Percentiles rank a stretch among this genome's conserved stretches.
phyloP scores from a whole-genome alignment of 148 eudicot species.

The Dysphania ambrosioides region DNA sequence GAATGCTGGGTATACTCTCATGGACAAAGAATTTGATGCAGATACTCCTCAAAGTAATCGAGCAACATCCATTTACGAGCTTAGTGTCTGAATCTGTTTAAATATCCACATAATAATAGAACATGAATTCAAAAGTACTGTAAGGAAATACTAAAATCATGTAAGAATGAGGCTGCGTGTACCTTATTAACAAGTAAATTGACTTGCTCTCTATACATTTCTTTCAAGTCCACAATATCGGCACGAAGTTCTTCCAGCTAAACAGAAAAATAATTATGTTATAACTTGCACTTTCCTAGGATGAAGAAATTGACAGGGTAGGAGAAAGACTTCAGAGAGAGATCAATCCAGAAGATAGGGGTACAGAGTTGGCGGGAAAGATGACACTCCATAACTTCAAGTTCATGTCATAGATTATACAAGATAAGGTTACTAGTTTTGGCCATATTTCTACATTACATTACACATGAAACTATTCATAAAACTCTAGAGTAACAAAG shows the following conservation, averaged over 20 bases:
- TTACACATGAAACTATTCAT: too few species aligned
- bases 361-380: too few species aligned
- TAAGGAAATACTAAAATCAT: not conserved
- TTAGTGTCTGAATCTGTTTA: conserved; percentile 62
- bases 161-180: conserved; percentile 18
- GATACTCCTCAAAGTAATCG: conserved; percentile 17
- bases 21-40: not conserved
- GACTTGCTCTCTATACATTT: conserved; percentile 98
- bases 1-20: not conserved
- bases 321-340: not conserved
- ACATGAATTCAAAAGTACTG: not conserved
- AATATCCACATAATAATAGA: not conserved
- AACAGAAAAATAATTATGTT: conserved; percentile 19
- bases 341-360: not conserved
- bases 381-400: too few species aligned
- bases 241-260: conserved; percentile 98
- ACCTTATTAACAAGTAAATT: conserved; percentile 95
- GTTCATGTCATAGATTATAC: not conserved
- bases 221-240: conserved; percentile 92
- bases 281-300: not conserved
- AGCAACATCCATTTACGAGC: conserved; percentile 41
- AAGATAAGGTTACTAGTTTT: too few species aligned
- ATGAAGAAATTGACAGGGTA: too few species aligned
- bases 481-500: too few species aligned
- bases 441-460: too few species aligned